These are phyloP conservation scores for Exophiala aquamarina DNA, from an alignment of 2,329 filamentous ascomycete genomes.

Conservation along the genomic window DNA sequence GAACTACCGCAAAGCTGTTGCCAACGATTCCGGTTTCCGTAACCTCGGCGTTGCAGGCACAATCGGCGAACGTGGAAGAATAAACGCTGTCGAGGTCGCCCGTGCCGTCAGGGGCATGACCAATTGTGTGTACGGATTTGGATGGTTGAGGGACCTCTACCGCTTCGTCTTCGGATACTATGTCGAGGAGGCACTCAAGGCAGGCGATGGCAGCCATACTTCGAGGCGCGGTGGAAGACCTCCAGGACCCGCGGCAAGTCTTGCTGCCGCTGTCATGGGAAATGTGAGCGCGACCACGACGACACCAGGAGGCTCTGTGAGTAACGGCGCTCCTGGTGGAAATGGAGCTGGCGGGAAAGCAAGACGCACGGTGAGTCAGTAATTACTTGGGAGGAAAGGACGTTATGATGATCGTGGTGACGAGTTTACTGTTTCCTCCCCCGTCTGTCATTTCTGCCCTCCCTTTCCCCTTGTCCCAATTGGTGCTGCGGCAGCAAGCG, in stretches of 20 bases:
- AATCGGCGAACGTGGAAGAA: slow-evolving; percentile 59
- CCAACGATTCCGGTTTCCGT: slow-evolving; percentile 68
- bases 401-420: no score
- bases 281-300: not conserved
- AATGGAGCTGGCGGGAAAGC: not conserved
- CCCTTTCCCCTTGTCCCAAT: no score
- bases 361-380: slow-evolving; percentile 1
- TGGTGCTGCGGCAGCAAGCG: no score
- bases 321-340: not conserved
- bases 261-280: slow-evolving; percentile 19
- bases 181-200: slow-evolving; percentile 66
- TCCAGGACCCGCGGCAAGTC: slow-evolving; percentile 14
- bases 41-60: slow-evolving; percentile 41
- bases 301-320: not conserved
- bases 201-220: slow-evolving; percentile 1
- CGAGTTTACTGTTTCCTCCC: no score
- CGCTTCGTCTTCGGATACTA: slow-evolving; percentile 81
- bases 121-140: slow-evolving; percentile 65
- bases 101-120: slow-evolving; percentile 77
- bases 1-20: slow-evolving; percentile 77
- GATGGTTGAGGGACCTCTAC: slow-evolving; percentile 80
- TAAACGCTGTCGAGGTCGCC: slow-evolving; percentile 73
- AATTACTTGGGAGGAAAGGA: not conserved
- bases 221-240: slow-evolving; percentile 1
- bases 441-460: no score